Evolutionary conservation across 495 filamentous ascomycete species (phyloP), one percentile per base, ranked within the genome.

Genomic region (Xylaria flabelliformis): DNA sequence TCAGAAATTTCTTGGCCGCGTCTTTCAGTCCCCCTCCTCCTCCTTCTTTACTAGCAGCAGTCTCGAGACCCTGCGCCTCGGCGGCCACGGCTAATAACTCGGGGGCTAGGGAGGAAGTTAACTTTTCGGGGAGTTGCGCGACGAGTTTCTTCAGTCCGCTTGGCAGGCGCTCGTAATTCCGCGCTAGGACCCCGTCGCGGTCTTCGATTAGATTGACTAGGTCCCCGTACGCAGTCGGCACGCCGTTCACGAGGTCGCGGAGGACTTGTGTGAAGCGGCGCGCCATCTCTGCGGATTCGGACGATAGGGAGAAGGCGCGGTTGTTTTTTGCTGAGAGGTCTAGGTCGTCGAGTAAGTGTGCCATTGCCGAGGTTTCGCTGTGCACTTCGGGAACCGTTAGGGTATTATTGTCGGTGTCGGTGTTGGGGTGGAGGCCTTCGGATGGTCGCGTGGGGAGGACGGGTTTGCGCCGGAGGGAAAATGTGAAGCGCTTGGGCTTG

Each of bases 161-260:
- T 0, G 95, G 95, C n/a, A 98, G 88, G 64, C 89, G 84, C 12
- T 91, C 88, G 82, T 91, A 98, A 48, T 91, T 91, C 70, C 92
- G 88, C 73, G 91, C 88, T 1, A 98, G 83, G 68, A 91, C 88
- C 53, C 88, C 87, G 75, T 96, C 93, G 26, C 90, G 91, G 77
- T 93, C 92, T 17, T 92, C 93, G 42, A 99, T 85, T 19, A 99
- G 90, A 74, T 86, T 83, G 36, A 93, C 89, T 13, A 99, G 90
- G 81, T 99, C 96, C 76, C 91, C 88, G 78, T 97, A 97, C 17
- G 96, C 96, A 0, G 95, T 97, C 32, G 95, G 95, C 8, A 92
- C 95, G 65, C 95, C 95, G 79, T 93, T 95, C 69, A 93, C 86
- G n/a, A 97, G 83, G 80, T 98, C 95, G 76, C 94, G 95, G 73